These are phyloP conservation scores for Diaporthe helianthi DNA, from an alignment of 2,329 filamentous ascomycete species.

Conservation along the genomic window DNA sequence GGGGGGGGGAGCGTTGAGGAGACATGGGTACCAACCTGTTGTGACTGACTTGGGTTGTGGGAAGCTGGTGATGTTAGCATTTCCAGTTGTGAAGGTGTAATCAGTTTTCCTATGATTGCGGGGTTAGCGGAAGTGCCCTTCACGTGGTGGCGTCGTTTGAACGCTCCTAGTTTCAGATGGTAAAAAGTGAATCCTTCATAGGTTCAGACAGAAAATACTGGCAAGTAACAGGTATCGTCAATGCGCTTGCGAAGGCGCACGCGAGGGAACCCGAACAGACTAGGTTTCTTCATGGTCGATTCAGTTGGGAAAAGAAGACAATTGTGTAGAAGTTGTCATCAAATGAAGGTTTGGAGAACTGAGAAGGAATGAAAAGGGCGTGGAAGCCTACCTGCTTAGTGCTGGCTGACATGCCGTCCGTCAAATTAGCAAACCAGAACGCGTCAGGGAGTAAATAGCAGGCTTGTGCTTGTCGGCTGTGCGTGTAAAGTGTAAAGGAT, in stretches of 20 bases:
- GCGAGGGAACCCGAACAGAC: constrained; percentile 66
- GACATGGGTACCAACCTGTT: constrained; percentile 43
- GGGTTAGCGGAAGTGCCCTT: constrained; percentile 23
- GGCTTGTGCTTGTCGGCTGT: neutral
- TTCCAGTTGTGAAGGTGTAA: neutral
- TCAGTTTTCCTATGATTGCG: neutral
- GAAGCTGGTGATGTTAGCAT: constrained; percentile 20
- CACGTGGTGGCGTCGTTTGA: neutral
- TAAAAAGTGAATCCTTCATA: constrained; percentile 17
- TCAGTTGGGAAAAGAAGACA: constrained; percentile 90
- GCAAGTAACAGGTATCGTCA: constrained; percentile 79
- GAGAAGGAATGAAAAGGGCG: constrained; percentile 1
- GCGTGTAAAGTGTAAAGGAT: neutral
- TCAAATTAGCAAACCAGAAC: neutral
- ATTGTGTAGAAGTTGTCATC: constrained; percentile 75
- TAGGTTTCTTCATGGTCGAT: constrained; percentile 84
- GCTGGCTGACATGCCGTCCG: neutral
- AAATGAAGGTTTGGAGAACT: constrained; percentile 49
- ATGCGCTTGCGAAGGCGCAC: constrained; percentile 56
- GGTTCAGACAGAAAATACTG: constrained; percentile 83
- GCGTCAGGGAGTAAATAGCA: neutral
- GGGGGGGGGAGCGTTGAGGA: constrained; percentile 18
- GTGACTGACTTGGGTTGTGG: neutral
- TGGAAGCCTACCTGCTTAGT: constrained; percentile 19
- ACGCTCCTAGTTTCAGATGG: neutral